Evolutionary conservation across 805 yeast species (phyloP).

Genomic region (Metschnikowia drakensbergensis): DNA sequence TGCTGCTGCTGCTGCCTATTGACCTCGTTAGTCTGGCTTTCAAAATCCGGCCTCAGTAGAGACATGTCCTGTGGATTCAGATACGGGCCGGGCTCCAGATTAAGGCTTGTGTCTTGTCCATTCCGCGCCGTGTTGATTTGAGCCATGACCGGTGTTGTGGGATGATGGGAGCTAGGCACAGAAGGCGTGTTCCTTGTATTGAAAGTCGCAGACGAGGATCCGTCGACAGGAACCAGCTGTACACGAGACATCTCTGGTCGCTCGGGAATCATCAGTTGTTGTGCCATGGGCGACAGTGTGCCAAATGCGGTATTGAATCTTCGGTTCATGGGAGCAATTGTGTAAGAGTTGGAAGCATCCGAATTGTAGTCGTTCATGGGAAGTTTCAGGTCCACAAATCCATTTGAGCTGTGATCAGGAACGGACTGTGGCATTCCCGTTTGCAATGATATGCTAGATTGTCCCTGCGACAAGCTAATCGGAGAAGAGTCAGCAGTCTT

Average conservation of each 20-base stretch:
- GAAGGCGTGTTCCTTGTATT: not conserved
- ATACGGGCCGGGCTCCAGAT: not conserved
- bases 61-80: not conserved
- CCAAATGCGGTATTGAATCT: not conserved
- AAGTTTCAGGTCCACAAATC: not conserved
- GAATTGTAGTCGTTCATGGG: not conserved
- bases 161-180: conserved; percentile 9
- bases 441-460: not conserved
- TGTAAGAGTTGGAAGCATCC: not conserved
- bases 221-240: conserved; percentile 1
- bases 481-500: not conserved
- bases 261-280: not conserved
- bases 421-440: not conserved
- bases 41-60: not conserved
- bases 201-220: not conserved
- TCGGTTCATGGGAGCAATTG: not conserved
- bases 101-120: not conserved
- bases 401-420: conserved; percentile 1
- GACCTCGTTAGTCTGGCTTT: conserved; percentile 6
- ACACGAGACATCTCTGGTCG: conserved; percentile 4
- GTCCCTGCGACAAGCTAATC: not conserved
- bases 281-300: not conserved
- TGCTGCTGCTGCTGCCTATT: conserved; percentile 2
- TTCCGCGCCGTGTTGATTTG: not conserved
- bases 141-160: conserved; percentile 9